phyloP scores from a whole-genome alignment of 345 rosid genomes.

The Sonneratia caseolaris region DNA sequence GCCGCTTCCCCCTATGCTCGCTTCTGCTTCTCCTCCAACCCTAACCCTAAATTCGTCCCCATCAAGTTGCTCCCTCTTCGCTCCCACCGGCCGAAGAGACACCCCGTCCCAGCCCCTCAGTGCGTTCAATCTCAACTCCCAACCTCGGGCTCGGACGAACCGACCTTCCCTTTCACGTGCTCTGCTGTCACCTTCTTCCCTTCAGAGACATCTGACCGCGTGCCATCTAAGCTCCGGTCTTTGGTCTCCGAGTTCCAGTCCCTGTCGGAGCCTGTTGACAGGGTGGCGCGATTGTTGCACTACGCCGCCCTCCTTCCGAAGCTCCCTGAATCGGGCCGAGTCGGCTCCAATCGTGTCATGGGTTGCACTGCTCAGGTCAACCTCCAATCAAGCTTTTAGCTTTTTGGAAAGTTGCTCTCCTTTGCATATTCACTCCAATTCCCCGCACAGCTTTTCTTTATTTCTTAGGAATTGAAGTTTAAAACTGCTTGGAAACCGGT shows the following conservation, averaged over 20 bases:
- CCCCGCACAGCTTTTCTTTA: not conserved
- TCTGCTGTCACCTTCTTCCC: slow-evolving; percentile 43
- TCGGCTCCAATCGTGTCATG: slow-evolving; percentile 78
- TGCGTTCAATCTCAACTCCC: slow-evolving; percentile 29
- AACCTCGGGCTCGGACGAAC: slow-evolving; percentile 13
- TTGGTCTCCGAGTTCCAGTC: slow-evolving; percentile 60
- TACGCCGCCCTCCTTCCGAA: slow-evolving; percentile 48
- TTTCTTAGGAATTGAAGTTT: too few species aligned
- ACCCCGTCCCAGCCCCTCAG: slow-evolving; percentile 25
- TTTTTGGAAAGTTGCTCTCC: not conserved
- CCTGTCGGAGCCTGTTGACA: slow-evolving; percentile 44
- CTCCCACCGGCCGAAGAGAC: slow-evolving; percentile 11
- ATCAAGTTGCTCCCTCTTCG: slow-evolving; percentile 21
- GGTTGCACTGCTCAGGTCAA: slow-evolving; percentile 94
- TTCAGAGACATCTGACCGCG: slow-evolving; percentile 33
- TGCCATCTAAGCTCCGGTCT: slow-evolving; percentile 36
- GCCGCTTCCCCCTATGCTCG: slow-evolving; percentile 14
- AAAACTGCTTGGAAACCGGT: too few species aligned
- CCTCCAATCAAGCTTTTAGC: not conserved
- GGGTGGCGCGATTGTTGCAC: slow-evolving; percentile 63
- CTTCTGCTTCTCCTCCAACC: slow-evolving; percentile 22
- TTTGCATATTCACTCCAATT: too few species aligned
- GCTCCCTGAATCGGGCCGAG: slow-evolving; percentile 46
- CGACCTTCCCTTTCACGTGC: slow-evolving; percentile 32
- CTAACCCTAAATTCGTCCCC: slow-evolving; percentile 18